Evolutionary conservation across 495 filamentous ascomycete genomes (phyloP).

Genomic region (Xylaria acuta): DNA sequence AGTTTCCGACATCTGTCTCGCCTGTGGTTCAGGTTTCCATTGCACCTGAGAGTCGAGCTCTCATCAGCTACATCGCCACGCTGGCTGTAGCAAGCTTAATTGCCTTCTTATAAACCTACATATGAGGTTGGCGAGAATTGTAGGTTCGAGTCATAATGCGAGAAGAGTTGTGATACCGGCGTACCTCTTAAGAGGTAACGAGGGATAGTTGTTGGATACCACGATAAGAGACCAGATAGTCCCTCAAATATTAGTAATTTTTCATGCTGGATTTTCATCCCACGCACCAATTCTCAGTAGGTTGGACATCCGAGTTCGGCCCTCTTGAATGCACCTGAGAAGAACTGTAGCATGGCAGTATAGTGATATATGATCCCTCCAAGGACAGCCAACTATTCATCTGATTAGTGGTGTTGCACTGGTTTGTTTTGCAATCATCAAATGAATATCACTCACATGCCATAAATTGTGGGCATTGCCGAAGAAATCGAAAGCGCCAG

Average conservation of each 20-base stretch:
- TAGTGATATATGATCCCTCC: slow-evolving; percentile 98
- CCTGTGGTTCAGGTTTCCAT: slow-evolving; percentile 32
- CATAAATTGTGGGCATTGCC: slow-evolving; percentile 97
- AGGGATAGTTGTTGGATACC: neutral
- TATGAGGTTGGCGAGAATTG: neutral
- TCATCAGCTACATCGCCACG: slow-evolving; percentile 14
- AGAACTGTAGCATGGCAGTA: slow-evolving; percentile 93
- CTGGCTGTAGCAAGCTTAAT: slow-evolving; percentile 24
- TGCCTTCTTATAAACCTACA: slow-evolving; percentile 24
- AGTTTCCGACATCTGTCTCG: slow-evolving; percentile 7
- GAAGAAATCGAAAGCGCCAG: slow-evolving; percentile 91
- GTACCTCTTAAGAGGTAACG: neutral
- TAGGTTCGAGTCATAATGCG: neutral
- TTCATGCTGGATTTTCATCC: neutral
- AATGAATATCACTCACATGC: slow-evolving; percentile 69
- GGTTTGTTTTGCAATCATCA: neutral
- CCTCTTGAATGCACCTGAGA: slow-evolving; percentile 79
- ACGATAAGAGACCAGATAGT: slow-evolving; percentile 22
- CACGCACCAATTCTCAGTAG: slow-evolving; percentile 36
- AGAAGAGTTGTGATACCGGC: neutral
- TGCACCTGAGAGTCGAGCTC: slow-evolving; percentile 16
- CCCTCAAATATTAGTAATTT: slow-evolving; percentile 6
- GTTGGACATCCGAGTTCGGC: slow-evolving; percentile 60
- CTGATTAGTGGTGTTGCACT: slow-evolving; percentile 25
- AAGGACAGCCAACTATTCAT: slow-evolving; percentile 68